These are phyloP conservation scores for Boletus tomentosulus DNA, from an alignment of 768 basidiomycete species.

Conservation along the genomic window DNA sequence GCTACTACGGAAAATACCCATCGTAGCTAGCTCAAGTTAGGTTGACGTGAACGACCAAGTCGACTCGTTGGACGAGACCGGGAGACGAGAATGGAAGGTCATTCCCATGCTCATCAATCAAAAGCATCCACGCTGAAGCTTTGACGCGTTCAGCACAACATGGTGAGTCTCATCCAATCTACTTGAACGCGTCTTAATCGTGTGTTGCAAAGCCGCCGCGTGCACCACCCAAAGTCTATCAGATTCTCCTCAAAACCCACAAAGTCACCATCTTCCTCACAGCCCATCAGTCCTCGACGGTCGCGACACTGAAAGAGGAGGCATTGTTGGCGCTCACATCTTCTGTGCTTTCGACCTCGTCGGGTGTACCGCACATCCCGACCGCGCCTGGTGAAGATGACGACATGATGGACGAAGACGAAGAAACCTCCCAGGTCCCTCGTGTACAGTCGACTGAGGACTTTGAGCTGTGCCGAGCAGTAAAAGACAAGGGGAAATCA, in stretches of 20 bases:
- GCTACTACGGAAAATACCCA: conserved; percentile 52
- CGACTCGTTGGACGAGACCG: conserved; percentile 14
- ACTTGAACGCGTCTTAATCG: neutral
- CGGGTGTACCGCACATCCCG: conserved; percentile 27
- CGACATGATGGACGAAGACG: conserved; percentile 15
- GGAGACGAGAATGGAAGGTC: conserved; percentile 20
- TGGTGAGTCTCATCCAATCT: conserved; percentile 13
- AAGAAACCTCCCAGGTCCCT: conserved; percentile 29
- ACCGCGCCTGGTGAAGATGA: conserved; percentile 28
- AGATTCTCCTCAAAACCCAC: conserved; percentile 70
- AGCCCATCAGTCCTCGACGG: conserved; percentile 47
- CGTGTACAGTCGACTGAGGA: conserved; percentile 36
- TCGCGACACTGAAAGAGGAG: conserved; percentile 60
- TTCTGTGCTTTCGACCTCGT: conserved; percentile 34
- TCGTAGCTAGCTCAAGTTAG: conserved; percentile 27
- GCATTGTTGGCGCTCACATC: conserved; percentile 57
- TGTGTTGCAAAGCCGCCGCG: conserved; percentile 43
- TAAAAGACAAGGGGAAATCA: conserved; percentile 47
- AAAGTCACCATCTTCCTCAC: conserved; percentile 63
- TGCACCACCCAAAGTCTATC: conserved; percentile 57
- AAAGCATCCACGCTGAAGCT: neutral
- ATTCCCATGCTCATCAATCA: conserved; percentile 17
- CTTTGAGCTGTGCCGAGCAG: conserved; percentile 61
- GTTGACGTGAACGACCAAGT: neutral
- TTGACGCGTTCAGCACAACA: conserved; percentile 4